phyloP scores from a whole-genome alignment of 345 rosid species.

The Gossypium raimondii region DNA sequence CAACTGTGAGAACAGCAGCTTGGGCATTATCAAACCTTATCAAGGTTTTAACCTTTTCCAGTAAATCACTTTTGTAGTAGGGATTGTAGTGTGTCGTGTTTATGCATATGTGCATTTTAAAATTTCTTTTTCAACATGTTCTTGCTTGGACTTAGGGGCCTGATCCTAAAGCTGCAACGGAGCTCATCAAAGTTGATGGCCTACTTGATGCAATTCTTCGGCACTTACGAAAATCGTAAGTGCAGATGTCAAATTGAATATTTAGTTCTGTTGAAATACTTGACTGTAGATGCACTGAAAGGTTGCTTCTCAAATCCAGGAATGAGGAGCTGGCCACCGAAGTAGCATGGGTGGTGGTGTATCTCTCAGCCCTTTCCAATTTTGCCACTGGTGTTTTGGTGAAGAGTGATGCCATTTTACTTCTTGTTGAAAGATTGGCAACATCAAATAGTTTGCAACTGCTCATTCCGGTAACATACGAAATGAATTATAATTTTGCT shows the following conservation, averaged over 20 bases:
- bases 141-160: slow-evolving; percentile 66
- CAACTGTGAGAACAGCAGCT: slow-evolving; percentile 92
- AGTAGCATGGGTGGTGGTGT: slow-evolving; percentile 93
- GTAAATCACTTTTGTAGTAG: slow-evolving; percentile 5
- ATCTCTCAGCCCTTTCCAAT: slow-evolving; percentile 95
- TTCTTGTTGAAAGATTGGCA: slow-evolving; percentile 81
- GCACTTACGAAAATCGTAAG: slow-evolving; percentile 81
- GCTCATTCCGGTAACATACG: slow-evolving; percentile 76
- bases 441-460: slow-evolving; percentile 71
- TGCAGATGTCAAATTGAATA: slow-evolving; percentile 19
- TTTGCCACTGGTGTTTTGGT: slow-evolving; percentile 63
- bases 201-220: slow-evolving; percentile 72
- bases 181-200: slow-evolving; percentile 73
- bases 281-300: not conserved
- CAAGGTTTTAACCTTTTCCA: slow-evolving; percentile 50
- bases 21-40: slow-evolving; percentile 97
- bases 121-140: slow-evolving; percentile 31
- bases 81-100: not conserved
- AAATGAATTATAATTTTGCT: not conserved
- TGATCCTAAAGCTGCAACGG: slow-evolving; percentile 75
- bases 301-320: slow-evolving; percentile 36
- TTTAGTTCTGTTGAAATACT: not conserved
- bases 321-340: slow-evolving; percentile 89
- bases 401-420: slow-evolving; percentile 61
- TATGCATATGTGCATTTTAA: slow-evolving; percentile 2